Conservation (phyloP, 1,284 basidiomycete genomes). For the Mrakiaceae sp. region DNA sequence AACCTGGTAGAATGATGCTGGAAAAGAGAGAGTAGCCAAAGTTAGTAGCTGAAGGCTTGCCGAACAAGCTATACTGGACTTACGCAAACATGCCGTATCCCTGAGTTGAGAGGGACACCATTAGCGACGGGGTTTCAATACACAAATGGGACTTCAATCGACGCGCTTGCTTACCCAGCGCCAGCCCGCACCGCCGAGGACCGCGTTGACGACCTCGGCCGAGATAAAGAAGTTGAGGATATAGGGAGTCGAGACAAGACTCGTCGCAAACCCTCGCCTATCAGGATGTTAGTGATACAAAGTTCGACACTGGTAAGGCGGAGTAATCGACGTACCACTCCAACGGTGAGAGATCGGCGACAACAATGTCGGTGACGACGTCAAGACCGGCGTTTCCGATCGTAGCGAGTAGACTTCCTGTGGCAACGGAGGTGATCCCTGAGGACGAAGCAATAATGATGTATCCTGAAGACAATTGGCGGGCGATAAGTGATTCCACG, state of each 20-base stretch:
- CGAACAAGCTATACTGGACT: too few relatives aligned
- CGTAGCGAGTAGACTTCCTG: neutral
- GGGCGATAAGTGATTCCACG: neutral
- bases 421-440: neutral
- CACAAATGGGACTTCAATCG: too few relatives aligned
- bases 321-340: neutral
- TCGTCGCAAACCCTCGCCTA: neutral
- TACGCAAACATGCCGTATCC: conserved; percentile 11
- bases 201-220: neutral
- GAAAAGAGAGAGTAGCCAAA: too few relatives aligned
- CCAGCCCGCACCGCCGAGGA: neutral
- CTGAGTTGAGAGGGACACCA: neutral
- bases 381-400: conserved; percentile 5
- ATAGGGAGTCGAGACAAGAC: neutral
- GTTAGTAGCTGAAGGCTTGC: too few relatives aligned
- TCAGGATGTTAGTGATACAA: neutral
- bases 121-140: too few relatives aligned
- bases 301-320: neutral
- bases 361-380: conserved; percentile 6
- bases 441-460: neutral
- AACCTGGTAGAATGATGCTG: too few relatives aligned
- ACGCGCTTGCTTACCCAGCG: neutral
- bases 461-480: neutral
- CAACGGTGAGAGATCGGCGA: neutral
- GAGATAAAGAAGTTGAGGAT: neutral